Evolutionary conservation across 176 grass and related monocot species (phyloP), one percentile per base, ranked within the genome.

Genomic region (Olyra latifolia): DNA sequence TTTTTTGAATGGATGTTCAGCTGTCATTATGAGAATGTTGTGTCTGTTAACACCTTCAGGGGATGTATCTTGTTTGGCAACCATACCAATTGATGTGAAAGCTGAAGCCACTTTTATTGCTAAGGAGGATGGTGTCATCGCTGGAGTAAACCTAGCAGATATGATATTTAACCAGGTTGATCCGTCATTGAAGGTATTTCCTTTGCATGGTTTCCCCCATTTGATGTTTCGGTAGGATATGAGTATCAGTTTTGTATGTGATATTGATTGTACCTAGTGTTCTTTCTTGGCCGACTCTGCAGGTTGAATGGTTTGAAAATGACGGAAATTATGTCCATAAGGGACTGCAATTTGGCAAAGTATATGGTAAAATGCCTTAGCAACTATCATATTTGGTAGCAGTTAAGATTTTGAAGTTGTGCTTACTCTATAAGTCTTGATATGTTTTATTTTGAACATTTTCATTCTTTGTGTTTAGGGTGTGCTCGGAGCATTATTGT

Each of bases 141-240:
- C 96, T 70, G 96, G 96, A 50, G 88, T 95, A 78, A 87, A 84
- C 69, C 84, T 98, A n/a, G 92, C 92, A 57, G 90, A 98, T 52
- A 98, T 95, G 88, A 91, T 98, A 72, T 95, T 98, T 79, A 87
- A 93, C 61, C 85, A 98, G 62, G 90, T 98, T 66, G 92, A 98
- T 71, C 75, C 88, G 1, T 93, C 90, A 27, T 84, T 98, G 76
- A 88, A 95, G 81, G 96, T 93, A 87, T 53, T 11, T 75, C 58
- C 23, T 32, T 50, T 24, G 45, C 63, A 74, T 68, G 35, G 5
- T 44, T 45, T 82, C 48, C 22, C 35, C 16, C 10, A 20, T 46
- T 72, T 83, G 1, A 44, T 28, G 12, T 80, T 83, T 61, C 65
- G 6, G 41, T 50, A 78, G 22, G 49, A 47, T 68, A 68, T 62